Percentiles rank a stretch among this genome's conserved stretches.
phyloP scores from a whole-genome alignment of 805 yeast species.

The Metschnikowia chrysomelidarum region DNA sequence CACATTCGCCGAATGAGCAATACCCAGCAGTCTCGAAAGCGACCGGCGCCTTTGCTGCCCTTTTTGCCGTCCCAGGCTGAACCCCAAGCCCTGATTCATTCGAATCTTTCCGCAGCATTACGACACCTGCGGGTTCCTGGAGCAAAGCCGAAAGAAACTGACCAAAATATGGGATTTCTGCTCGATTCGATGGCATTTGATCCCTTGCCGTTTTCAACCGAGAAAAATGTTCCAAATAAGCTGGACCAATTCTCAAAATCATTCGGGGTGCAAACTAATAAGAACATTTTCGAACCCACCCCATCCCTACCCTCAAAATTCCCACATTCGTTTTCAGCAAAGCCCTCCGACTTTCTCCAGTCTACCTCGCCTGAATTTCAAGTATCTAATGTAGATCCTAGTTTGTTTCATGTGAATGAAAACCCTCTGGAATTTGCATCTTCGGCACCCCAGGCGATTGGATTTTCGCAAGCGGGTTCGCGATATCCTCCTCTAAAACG shows the following conservation, averaged over 20 bases:
- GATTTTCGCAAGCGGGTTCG: slow-evolving; percentile 8
- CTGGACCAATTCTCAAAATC: slow-evolving; percentile 2
- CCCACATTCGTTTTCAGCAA: slow-evolving; percentile 8
- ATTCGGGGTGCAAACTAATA: background rate
- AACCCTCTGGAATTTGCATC: slow-evolving; percentile 10
- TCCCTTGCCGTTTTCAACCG: too few relatives aligned
- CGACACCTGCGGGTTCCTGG: slow-evolving; percentile 6
- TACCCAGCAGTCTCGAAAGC: slow-evolving; percentile 22
- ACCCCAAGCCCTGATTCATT: slow-evolving; percentile 11
- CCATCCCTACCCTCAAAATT: slow-evolving; percentile 8
- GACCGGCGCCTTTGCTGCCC: slow-evolving; percentile 22
- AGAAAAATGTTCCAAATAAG: slow-evolving; percentile 18
- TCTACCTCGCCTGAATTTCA: slow-evolving; percentile 8
- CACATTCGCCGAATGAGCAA: slow-evolving; percentile 58
- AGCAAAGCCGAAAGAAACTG: slow-evolving; percentile 2
- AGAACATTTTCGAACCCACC: slow-evolving; percentile 2
- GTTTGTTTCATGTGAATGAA: slow-evolving; percentile 2
- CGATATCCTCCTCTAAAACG: slow-evolving; percentile 12
- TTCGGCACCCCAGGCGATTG: slow-evolving; percentile 12
- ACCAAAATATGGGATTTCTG: slow-evolving; percentile 30
- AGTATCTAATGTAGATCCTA: slow-evolving; percentile 7
- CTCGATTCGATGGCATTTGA: slow-evolving; percentile 51
- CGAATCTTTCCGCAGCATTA: slow-evolving; percentile 22
- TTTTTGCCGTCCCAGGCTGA: slow-evolving; percentile 10
- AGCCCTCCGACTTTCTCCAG: slow-evolving; percentile 9